phyloP scores from a whole-genome alignment of 768 basidiomycete genomes.

The Amanita rimosa region DNA sequence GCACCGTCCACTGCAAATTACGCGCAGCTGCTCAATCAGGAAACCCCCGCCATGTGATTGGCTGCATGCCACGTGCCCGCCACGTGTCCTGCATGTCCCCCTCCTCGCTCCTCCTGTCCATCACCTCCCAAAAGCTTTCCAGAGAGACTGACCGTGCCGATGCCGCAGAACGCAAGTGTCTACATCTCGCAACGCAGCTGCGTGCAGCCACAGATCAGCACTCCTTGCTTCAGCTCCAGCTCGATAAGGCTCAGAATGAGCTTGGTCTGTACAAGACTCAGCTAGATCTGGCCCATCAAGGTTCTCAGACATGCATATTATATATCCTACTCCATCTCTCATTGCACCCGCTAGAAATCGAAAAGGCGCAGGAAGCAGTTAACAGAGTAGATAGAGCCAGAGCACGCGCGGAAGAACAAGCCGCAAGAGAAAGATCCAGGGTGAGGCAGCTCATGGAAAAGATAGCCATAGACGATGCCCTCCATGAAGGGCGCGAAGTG shows the following conservation, averaged over 20 bases:
- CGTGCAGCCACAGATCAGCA: conserved; percentile 20
- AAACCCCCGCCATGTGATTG: conserved; percentile 3
- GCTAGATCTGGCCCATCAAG: conserved; percentile 44
- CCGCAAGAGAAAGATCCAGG: conserved; percentile 30
- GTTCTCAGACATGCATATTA: conserved; percentile 12
- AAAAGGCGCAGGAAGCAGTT: conserved; percentile 41
- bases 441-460: conserved; percentile 35
- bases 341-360: conserved; percentile 26
- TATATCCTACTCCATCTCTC: background rate
- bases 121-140: conserved; percentile 10
- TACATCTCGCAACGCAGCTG: conserved; percentile 21
- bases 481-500: conserved; percentile 40
- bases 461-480: conserved; percentile 34
- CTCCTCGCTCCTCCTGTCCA: conserved; percentile 1
- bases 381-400: conserved; percentile 36
- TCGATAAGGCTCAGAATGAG: conserved; percentile 30
- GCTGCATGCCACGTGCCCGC: background rate
- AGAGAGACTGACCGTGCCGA: conserved; percentile 28
- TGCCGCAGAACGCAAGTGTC: conserved; percentile 21
- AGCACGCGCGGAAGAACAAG: conserved; percentile 35
- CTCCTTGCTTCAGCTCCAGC: conserved; percentile 17
- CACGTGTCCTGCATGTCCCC: background rate
- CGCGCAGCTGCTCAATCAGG: background rate
- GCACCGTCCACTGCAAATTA: background rate
- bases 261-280: conserved; percentile 45